Evolutionary conservation across 768 basidiomycete genomes (phyloP).

Genomic region (Mycena polygramma): DNA sequence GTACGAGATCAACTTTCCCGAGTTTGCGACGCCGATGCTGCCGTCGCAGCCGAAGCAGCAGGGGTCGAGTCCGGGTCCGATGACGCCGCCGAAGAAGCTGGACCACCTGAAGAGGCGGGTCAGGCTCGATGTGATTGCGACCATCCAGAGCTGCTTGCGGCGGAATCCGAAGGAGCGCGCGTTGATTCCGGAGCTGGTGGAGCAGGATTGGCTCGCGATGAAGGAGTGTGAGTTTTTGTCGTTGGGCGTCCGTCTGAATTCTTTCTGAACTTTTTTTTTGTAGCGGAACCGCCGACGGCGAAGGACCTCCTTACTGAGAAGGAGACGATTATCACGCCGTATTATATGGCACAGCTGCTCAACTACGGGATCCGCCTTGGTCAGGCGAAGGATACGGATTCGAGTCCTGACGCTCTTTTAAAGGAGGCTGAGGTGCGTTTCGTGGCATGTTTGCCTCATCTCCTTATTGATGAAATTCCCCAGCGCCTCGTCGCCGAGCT

Average conservation of each 20-base stretch:
- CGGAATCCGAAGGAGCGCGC: constrained; percentile 87
- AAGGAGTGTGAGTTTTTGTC: constrained; percentile 64
- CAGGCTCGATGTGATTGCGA: constrained; percentile 78
- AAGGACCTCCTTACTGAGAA: constrained; percentile 56
- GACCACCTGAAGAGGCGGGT: constrained; percentile 82
- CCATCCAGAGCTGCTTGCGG: constrained; percentile 85
- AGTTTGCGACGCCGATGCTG: constrained; percentile 68
- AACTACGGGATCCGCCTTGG: constrained; percentile 79
- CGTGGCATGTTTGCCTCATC: constrained; percentile 6
- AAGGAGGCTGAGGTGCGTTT: constrained; percentile 69
- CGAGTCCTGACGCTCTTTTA: constrained; percentile 61
- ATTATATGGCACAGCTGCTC: constrained; percentile 84
- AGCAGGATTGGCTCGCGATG: constrained; percentile 83
- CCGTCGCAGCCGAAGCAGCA: constrained; percentile 52
- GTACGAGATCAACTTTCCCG: constrained; percentile 87
- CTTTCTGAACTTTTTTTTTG: constrained; percentile 1
- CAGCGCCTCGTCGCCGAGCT: constrained; percentile 78
- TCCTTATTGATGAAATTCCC: background rate
- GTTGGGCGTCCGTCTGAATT: too few relatives aligned
- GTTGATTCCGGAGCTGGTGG: constrained; percentile 89
- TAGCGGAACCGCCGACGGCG: constrained; percentile 51
- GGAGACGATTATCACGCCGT: constrained; percentile 82
- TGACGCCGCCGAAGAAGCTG: constrained; percentile 66
- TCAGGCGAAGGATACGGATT: constrained; percentile 51
- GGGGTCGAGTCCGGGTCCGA: constrained; percentile 42